Evolutionary conservation across 305 asterid genomes (phyloP).

Genomic region (Withania somnifera): DNA sequence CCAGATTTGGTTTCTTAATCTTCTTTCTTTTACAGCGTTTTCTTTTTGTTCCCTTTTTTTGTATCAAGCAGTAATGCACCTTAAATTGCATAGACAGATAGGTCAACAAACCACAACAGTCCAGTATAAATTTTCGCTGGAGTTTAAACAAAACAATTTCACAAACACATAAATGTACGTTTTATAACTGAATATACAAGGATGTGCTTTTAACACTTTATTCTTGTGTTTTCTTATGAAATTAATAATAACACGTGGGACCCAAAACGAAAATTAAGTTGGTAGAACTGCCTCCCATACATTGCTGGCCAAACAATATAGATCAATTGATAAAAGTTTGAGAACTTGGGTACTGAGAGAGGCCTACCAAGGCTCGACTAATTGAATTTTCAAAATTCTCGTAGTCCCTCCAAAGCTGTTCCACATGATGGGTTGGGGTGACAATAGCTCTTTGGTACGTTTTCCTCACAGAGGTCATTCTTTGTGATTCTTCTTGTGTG

Average conservation of each 20-base stretch:
- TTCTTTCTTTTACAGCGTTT: neutral
- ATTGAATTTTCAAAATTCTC: constrained; percentile 92
- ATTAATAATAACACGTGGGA: neutral
- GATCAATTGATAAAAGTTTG: neutral
- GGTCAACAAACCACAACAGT: neutral
- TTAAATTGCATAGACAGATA: neutral
- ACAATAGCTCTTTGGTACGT: constrained; percentile 82
- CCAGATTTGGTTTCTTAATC: neutral
- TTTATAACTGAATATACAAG: neutral
- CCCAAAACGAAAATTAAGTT: neutral
- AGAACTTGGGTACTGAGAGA: constrained; percentile 4
- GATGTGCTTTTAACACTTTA: neutral
- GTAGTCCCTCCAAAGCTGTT: constrained; percentile 97
- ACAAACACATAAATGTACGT: neutral
- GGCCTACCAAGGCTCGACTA: constrained; percentile 79
- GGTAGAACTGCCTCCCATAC: neutral
- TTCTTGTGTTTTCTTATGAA: neutral
- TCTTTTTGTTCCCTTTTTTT: neutral
- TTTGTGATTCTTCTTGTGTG: constrained; percentile 58
- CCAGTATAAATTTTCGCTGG: neutral
- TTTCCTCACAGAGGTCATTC: constrained; percentile 77
- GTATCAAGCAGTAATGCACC: neutral
- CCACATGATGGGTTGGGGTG: constrained; percentile 79
- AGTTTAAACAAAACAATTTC: neutral
- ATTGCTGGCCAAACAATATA: neutral